phyloP scores from a whole-genome alignment of 2,329 filamentous ascomycete genomes.

The Colletotrichum australisinense region DNA sequence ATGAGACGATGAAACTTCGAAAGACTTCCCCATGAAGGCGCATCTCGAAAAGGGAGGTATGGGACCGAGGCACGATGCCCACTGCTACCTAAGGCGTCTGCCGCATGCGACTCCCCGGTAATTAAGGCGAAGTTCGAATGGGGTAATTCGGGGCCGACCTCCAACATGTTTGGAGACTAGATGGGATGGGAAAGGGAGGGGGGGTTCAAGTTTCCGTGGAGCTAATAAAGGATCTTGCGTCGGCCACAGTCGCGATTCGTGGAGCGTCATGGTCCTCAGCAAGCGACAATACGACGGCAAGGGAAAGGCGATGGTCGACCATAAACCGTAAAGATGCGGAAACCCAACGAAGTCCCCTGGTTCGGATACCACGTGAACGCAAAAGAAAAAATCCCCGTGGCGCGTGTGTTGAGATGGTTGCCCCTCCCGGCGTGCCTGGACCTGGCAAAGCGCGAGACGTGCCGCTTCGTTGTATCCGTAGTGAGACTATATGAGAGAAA shows the following conservation, averaged over 20 bases:
- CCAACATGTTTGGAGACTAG: constrained; percentile 6
- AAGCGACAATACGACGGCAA: constrained; percentile 11
- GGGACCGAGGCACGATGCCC: constrained; percentile 6
- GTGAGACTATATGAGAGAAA: background rate
- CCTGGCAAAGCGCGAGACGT: constrained; percentile 15
- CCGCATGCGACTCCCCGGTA: background rate
- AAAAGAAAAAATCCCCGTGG: constrained; percentile 11
- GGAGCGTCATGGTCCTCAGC: constrained; percentile 17
- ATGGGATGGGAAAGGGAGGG: background rate
- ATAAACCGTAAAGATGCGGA: background rate
- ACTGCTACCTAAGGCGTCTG: background rate
- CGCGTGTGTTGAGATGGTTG: constrained; percentile 9
- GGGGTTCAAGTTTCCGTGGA: background rate
- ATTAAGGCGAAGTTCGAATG: background rate
- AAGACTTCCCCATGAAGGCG: constrained; percentile 4
- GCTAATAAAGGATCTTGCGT: constrained; percentile 15
- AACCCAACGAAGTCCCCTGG: constrained; percentile 1
- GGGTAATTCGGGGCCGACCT: background rate
- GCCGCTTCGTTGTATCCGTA: constrained; percentile 2
- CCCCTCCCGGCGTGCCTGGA: constrained; percentile 29
- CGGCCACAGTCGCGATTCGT: constrained; percentile 27
- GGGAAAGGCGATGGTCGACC: background rate
- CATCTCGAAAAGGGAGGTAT: constrained; percentile 13
- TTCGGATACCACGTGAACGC: constrained; percentile 26
- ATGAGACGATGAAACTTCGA: background rate